Evolutionary conservation across 257 asterid species (phyloP).

Genomic region (Solanum raphanifolium): DNA sequence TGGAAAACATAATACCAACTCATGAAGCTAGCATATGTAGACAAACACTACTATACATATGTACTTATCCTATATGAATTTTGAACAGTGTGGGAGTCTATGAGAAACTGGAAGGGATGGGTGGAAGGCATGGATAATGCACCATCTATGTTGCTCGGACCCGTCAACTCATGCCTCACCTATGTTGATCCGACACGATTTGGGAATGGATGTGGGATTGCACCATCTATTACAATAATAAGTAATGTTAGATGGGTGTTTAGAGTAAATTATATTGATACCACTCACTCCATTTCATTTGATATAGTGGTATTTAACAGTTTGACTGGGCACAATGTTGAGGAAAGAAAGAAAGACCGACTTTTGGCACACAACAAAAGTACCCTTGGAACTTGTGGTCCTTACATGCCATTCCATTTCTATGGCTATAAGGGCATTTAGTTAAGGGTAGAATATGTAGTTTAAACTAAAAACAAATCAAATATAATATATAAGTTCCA

Average conservation of each 20-base stretch:
- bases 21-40: not conserved
- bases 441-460: not conserved
- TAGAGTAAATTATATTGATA: not conserved
- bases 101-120: not conserved
- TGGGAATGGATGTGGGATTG: not conserved
- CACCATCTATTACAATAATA: not conserved
- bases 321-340: not conserved
- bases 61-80: not conserved
- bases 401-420: not conserved
- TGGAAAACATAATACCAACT: not conserved
- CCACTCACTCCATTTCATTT: not conserved
- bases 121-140: not conserved
- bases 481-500: not conserved
- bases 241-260: not conserved
- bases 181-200: not conserved
- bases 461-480: not conserved
- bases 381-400: not conserved
- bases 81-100: not conserved
- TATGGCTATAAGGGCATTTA: not conserved
- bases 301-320: not conserved
- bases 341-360: not conserved
- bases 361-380: not conserved
- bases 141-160: not conserved
- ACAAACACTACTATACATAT: not conserved
- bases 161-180: not conserved